A percentile compares a stretch with the other conserved stretches of the same genome.
Conservation (phyloP, 164 flowering plant species). For the Santalum album region DNA sequence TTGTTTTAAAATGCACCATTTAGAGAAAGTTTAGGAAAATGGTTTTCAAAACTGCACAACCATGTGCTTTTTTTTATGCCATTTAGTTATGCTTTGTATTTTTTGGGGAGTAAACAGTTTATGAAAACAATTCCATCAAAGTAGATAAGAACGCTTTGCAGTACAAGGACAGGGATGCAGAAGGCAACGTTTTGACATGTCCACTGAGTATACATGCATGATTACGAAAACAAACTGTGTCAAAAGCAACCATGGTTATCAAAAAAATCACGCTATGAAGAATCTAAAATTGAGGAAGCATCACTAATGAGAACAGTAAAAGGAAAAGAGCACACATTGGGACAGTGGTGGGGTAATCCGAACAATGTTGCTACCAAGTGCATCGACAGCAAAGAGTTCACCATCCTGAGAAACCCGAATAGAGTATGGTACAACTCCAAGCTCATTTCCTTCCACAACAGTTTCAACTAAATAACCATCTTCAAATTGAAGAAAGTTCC, state of each 20-base stretch:
- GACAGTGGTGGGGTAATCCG: conserved; percentile 86
- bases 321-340: conserved; percentile 48
- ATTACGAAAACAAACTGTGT: too few relatives aligned
- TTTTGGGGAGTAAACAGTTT: too few relatives aligned
- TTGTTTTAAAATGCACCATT: too few relatives aligned
- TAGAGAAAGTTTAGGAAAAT: too few relatives aligned
- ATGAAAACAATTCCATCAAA: too few relatives aligned
- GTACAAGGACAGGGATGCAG: too few relatives aligned
- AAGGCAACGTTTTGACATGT: not conserved
- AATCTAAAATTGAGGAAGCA: not conserved
- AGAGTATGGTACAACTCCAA: conserved; percentile 74
- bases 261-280: too few relatives aligned
- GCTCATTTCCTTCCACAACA: conserved; percentile 78
- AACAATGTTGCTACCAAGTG: conserved; percentile 76
- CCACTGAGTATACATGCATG: not conserved
- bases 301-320: not conserved
- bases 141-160: too few relatives aligned
- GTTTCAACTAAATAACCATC: conserved; percentile 92
- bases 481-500: conserved; percentile 73
- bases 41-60: too few relatives aligned
- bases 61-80: too few relatives aligned
- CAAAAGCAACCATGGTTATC: too few relatives aligned
- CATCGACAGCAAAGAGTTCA: conserved; percentile 87
- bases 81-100: too few relatives aligned
- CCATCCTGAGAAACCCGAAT: conserved; percentile 84